These are phyloP conservation scores for Magnusiomyces paraingens DNA, from an alignment of 1,139 yeast genomes.

Conservation along the genomic window DNA sequence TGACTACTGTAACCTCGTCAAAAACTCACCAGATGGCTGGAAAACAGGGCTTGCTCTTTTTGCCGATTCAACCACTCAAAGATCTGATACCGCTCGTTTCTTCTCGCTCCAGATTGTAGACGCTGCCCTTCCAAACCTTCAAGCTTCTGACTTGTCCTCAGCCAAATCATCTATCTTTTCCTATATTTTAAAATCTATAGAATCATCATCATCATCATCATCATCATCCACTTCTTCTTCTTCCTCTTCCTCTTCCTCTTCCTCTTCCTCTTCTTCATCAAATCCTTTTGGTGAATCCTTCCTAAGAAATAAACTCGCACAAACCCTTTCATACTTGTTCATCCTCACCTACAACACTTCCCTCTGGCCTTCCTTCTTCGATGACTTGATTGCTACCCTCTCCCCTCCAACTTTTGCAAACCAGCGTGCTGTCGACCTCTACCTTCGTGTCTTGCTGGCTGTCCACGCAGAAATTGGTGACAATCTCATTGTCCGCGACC, in stretches of 20 bases:
- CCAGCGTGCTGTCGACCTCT: conserved; percentile 60
- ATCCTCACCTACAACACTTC: conserved; percentile 51
- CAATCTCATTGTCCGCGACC: conserved; percentile 65
- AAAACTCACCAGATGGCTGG: conserved; percentile 74
- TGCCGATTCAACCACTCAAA: conserved; percentile 32
- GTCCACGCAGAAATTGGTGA: conserved; percentile 93
- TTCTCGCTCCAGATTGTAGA: conserved; percentile 78
- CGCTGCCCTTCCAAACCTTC: conserved; percentile 49
- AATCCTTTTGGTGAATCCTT: conserved; percentile 45
- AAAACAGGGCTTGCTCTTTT: conserved; percentile 63
- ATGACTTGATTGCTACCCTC: conserved; percentile 45
- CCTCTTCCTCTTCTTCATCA: conserved; percentile 11
- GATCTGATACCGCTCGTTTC: conserved; percentile 45
- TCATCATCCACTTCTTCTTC: conserved; percentile 12
- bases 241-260: conserved; percentile 9
- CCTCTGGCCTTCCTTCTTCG: conserved; percentile 61
- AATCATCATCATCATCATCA: conserved; percentile 13
- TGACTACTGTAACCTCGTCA: conserved; percentile 68
- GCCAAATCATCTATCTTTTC: conserved; percentile 46
- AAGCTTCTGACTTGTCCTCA: conserved; percentile 41
- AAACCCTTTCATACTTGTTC: conserved; percentile 64
- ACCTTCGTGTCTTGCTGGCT: conserved; percentile 61
- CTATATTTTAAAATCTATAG: conserved; percentile 26
- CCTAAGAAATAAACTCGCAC: conserved; percentile 73
- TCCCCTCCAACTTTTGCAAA: conserved; percentile 29